phyloP scores from a whole-genome alignment of 345 rosid species.

The thale cress (Arabidopsis thaliana) region DNA sequence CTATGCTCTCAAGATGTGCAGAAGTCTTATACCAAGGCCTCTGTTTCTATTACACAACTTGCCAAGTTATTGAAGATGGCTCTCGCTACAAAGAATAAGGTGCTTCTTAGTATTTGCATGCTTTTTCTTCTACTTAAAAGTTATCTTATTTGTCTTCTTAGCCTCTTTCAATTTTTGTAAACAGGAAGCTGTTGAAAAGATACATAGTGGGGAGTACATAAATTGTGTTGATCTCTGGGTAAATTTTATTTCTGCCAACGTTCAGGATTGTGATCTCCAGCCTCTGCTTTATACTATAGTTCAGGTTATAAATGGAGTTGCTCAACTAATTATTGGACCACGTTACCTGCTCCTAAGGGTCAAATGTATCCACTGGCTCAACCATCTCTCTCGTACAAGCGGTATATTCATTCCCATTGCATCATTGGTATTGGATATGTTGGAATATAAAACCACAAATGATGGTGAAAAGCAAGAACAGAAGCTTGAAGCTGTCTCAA shows the following conservation, averaged over 20 bases:
- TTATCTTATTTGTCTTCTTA: constrained; percentile 33
- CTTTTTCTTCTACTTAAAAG: constrained; percentile 17
- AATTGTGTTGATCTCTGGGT: constrained; percentile 94
- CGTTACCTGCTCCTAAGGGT: constrained; percentile 83
- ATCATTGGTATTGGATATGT: constrained; percentile 67
- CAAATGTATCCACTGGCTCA: constrained; percentile 87
- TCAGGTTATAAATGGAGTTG: constrained; percentile 89
- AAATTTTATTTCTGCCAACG: constrained; percentile 59
- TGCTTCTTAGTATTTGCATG: constrained; percentile 32
- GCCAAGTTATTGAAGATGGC: constrained; percentile 73
- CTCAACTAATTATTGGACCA: constrained; percentile 80
- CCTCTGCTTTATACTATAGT: constrained; percentile 59
- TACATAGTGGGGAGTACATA: constrained; percentile 80
- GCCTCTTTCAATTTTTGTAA: constrained; percentile 40
- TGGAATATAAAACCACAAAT: constrained; percentile 80
- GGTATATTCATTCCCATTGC: constrained; percentile 79
- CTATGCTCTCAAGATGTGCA: constrained; percentile 83
- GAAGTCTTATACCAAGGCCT: constrained; percentile 68
- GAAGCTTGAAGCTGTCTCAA: constrained; percentile 60
- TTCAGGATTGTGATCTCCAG: constrained; percentile 69
- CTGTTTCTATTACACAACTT: constrained; percentile 65
- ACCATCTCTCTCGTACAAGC: constrained; percentile 70
- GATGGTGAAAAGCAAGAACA: constrained; percentile 60
- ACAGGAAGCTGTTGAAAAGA: constrained; percentile 84
- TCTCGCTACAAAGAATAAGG: constrained; percentile 77